Evolutionary conservation across 1,139 yeast species (phyloP), one percentile per base, ranked within the genome.

Genomic region (Lodderomyces orthopsilosis): DNA sequence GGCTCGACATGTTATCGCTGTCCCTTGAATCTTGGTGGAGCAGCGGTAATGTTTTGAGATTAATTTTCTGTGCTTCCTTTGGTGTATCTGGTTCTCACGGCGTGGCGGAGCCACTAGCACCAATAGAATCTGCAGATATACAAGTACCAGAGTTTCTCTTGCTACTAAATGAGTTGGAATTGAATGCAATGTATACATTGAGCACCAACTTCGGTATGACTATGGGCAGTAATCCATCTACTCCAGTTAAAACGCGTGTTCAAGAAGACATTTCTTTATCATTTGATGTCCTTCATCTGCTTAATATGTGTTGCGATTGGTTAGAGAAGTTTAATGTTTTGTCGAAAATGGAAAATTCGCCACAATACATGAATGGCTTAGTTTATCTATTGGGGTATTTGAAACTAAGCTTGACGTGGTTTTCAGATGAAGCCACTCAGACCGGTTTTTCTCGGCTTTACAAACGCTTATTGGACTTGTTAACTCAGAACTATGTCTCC

Each of bases 1-100:
- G 93, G 0, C 59, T 81, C 15, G 73, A 71, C 22, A 68, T 84
- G 2, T 54, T 85, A 24, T 68, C 81, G 0, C 74, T 65, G 44
- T 65, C 66, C 33, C 55, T 80, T 30, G 61, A 65, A 41, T 57
- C 62, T 38, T 70, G 76, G 72, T 78, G 84, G 81, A 51, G 57
- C 22, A 68, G 70, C 46, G 73, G 69, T 39, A 61, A 56, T 17
- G 55, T 72, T 1, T 43, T 70, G 2, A 55, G 65, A 18, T 47
- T 61, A 6, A 52, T 77, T 3, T 69, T 70, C 47, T 49, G 66
- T 22, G 68, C 77, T 5, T 61, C 70, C 2, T 74, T 77, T 57
- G 79, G 74, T 1, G 6, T 18, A 26, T 24, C 21, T 8, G 7
- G n/a, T 3, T 4, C 12, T 22, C 6, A n/a, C 12, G 18, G 21